Base-by-base conservation (phyloP, 2,329 filamentous ascomycete genomes). In the Aspergillus uvarum region DNA sequence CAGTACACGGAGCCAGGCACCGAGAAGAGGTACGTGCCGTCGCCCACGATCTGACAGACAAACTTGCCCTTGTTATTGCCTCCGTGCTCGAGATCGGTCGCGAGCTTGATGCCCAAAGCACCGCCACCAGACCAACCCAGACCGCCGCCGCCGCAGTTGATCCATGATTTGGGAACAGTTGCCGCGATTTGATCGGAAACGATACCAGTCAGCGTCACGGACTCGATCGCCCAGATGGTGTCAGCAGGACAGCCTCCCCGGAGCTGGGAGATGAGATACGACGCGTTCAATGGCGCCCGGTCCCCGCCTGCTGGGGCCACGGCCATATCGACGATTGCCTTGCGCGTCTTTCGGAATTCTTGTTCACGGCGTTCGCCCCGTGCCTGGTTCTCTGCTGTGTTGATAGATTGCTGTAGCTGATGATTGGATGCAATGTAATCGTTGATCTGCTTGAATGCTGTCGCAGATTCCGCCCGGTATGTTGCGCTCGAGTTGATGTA, bases 131-230 rank as follows among this genome's bases (percentile, higher is more conserved):
- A 90, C 90, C 90, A 94, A 2, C 90, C 90, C 0, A 94, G 85
- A 2, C 91, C 91, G 14, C 89, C 90, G 0, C 89, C 90, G 1
- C 90, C 90, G 70, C 90, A 93, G 72, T 92, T 93, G 68, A 94
- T 86, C 88, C 88, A 92, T 0, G 85, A 87, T 0, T 89, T 89
- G 0, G 90, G 90, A 0, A 86, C 70, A 0, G 82, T 87, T 2
- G 86, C 83, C 67, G 87, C 86, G 7, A 95, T 77, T 64, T 92
- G 89, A 65, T 95, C 89, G 26, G 85, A 82, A 0, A 92, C 86
- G 29, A 87, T 83, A 0, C 74, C 74, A 0, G 87, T 87, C 59
- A 90, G 86, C 0, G 91, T 95, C 0, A 95, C 91, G 0, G 91
- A 87, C 75, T 95, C 91, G 48, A 95, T 80, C 2, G 87, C 88